Evolutionary conservation across 1,284 basidiomycete species (phyloP).

Genomic region (Microbotryomycetes sp.): DNA sequence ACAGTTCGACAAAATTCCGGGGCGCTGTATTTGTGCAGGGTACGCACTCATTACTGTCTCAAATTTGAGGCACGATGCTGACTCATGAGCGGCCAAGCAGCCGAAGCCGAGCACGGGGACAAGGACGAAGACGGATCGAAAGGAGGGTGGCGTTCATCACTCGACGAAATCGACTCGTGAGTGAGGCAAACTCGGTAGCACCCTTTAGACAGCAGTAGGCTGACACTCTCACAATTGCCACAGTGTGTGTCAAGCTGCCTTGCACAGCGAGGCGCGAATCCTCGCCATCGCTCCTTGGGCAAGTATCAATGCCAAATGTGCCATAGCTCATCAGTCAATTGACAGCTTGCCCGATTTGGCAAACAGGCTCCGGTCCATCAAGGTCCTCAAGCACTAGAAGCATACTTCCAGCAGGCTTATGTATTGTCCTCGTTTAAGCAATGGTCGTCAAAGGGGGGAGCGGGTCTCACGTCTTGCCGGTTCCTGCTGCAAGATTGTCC

Average conservation of each 20-base stretch:
- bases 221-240: too few relatives aligned
- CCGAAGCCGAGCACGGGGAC: slow-evolving; percentile 16
- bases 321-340: not conserved
- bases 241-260: too few relatives aligned
- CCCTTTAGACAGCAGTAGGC: too few relatives aligned
- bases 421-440: not conserved
- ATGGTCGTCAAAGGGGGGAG: too few relatives aligned
- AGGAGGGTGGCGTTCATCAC: slow-evolving; percentile 24
- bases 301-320: not conserved
- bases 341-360: too few relatives aligned
- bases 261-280: slow-evolving; percentile 9
- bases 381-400: slow-evolving; percentile 8
- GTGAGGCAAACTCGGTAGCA: too few relatives aligned
- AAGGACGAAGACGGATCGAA: slow-evolving; percentile 12
- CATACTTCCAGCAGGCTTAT: slow-evolving; percentile 5
- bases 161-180: slow-evolving; percentile 24
- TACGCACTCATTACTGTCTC: not conserved
- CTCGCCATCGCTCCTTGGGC: slow-evolving; percentile 31
- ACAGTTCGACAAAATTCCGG: too few relatives aligned
- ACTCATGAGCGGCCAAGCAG: not conserved
- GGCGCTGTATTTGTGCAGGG: not conserved
- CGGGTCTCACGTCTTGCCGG: slow-evolving; percentile 14
- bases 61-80: not conserved
- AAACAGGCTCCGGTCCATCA: slow-evolving; percentile 22
- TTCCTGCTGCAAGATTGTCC: slow-evolving; percentile 30